phyloP scores from a whole-genome alignment of 805 yeast genomes.

The Nakazawaea pomicola region DNA sequence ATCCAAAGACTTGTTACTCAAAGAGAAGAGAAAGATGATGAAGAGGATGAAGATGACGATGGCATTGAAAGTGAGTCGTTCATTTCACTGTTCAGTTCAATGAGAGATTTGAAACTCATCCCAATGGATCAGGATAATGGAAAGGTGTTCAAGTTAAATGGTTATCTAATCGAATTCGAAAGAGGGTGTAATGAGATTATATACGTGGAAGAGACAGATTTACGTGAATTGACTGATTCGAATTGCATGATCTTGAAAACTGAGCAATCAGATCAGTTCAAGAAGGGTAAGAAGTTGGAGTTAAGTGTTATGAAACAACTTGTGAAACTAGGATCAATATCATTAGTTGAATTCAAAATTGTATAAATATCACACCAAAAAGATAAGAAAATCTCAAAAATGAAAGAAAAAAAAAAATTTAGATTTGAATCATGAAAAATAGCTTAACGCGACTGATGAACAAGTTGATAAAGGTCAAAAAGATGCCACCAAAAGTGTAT shows the following conservation, averaged over 20 bases:
- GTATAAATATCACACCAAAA: background rate
- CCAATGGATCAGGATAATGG: background rate
- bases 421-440: background rate
- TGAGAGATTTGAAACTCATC: background rate
- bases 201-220: conserved; percentile 7
- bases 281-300: conserved; percentile 4
- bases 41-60: background rate
- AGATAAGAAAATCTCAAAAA: background rate
- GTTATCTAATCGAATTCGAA: conserved; percentile 6
- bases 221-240: background rate
- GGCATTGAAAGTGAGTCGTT: conserved; percentile 5
- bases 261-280: background rate
- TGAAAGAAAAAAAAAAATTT: background rate
- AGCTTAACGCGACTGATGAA: no score
- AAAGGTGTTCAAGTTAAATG: conserved; percentile 1
- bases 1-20: no score
- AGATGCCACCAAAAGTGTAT: conserved; percentile 6
- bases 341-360: background rate
- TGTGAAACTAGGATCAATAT: background rate
- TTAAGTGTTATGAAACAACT: conserved; percentile 1
- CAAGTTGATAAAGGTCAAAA: no score
- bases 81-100: conserved; percentile 4
- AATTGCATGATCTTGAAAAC: conserved; percentile 5
- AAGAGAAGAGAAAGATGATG: conserved; percentile 1
- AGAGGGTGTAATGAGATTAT: conserved; percentile 7